Conservation (phyloP, 83 land plant genomes). For the Picea abies region DNA sequence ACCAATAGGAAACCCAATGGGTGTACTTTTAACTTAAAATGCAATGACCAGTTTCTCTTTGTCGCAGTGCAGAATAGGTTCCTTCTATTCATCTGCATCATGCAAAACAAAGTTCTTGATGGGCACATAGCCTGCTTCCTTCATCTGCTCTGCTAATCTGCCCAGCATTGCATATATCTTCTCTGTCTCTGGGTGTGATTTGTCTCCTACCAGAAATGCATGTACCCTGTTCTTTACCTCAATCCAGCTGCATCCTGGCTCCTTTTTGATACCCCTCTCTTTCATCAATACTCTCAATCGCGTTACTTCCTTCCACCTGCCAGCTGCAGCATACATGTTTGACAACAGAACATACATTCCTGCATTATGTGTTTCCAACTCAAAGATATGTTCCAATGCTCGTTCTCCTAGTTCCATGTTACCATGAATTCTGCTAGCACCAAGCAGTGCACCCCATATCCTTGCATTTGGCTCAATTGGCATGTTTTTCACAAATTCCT, state of each 20-base stretch:
- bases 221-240: background rate
- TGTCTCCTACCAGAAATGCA: no score
- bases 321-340: background rate
- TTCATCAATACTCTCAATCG: background rate
- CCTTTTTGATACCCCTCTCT: background rate
- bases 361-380: background rate
- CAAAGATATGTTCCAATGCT: background rate
- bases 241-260: background rate
- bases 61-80: conserved; percentile 43
- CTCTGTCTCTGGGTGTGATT: conserved; percentile 9
- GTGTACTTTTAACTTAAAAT: conserved; percentile 15
- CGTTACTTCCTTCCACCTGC: background rate
- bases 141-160: conserved; percentile 32
- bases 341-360: background rate
- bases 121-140: conserved; percentile 46
- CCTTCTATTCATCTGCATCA: conserved; percentile 34
- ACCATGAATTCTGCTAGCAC: background rate
- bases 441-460: background rate
- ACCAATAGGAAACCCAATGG: background rate
- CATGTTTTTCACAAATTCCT: background rate
- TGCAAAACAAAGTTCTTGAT: conserved; percentile 42
- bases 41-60: conserved; percentile 59
- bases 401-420: background rate
- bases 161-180: conserved; percentile 49
- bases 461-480: background rate